Evolutionary conservation across 1,139 yeast genomes (phyloP), one percentile per base, ranked within the genome.

Genomic region (Cylindricascospora bacillispora): DNA sequence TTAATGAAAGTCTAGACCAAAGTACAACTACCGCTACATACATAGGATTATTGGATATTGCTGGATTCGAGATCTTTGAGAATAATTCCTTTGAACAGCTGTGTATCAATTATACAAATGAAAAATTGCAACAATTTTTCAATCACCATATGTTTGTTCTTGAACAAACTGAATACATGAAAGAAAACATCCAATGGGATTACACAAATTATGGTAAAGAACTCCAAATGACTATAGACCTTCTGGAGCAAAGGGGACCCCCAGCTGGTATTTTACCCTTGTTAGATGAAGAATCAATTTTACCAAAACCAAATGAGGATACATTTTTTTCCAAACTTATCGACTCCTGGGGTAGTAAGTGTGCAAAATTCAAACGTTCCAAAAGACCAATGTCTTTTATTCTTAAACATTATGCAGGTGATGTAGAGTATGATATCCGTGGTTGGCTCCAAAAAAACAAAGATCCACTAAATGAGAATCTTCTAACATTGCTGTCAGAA

Each of bases 141-240:
- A 92, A 92, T 51, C 98, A 92, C 54, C 97, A 89, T 55, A 86
- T 93, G 71, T 92, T 92, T 60, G 93, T 86, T 10, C 65, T 92
- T 25, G 99, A 92, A 54, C 99, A 92, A 57, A 86, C 86, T 49
- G 98, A 92, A 56, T 92, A 92, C 48, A 60, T 86, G 37, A 70
- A 85, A 34, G 98, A 92, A 57, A 82, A 85, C 41, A 89, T 92
- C 35, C 86, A 82, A 41, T 92, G 99, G 99, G 79, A 85, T 44
- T 92, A 81, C 42, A 79, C 86, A 29, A 98, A 92, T 54, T 92
- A 85, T 57, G 98, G 98, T n/a, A 82, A 78, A 39, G 97, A 92
- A 53, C 62, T 89, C 33, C 95, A 89, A 52, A 93, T 93, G 15
- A 89, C 98, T 0, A 89, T 92, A 29, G 93, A 89, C 44, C 63